Base-by-base conservation (phyloP, 805 yeast genomes). In the Metschnikowia aberdeeniae region DNA sequence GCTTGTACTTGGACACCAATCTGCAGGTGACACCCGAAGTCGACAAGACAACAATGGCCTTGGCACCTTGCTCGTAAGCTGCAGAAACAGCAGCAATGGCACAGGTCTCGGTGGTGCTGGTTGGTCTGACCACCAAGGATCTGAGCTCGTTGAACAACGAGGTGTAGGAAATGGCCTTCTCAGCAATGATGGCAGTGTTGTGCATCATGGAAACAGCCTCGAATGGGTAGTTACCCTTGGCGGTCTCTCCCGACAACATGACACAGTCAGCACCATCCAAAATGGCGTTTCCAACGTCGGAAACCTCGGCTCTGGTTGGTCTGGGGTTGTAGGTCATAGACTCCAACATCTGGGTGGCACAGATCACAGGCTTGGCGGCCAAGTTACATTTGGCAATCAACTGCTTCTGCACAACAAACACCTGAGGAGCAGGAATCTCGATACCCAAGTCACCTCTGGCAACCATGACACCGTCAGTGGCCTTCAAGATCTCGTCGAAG, bases 241-340 rank as follows among this genome's bases (percentile, higher is more conserved):
- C 99, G 62, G 99, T 93, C 79, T 93, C 99, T 71, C 99, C 99
- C 47, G 96, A 86, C 70, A 93, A 82, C 99, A 93, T 93, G 68
- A 93, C 98, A 86, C 99, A 93, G 78, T 93, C 99, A 64, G 98
- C 97, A 76, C 99, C 99, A 67, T 93, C 99, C 68, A 93, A 81
- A 58, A 93, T 87, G 61, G 99, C 99, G 75, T 93, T 93, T 76
- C 99, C 99, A 55, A 93, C 99, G 72, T 93, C 99, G 46, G 96
- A 85, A 51, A 93, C 99, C 78, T 93, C 99, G 59, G 99, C 99
- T 78, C 99, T 87, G 69, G 99, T 93, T 74, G 99, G 99, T 76
- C 99, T 86, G 72, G 99, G 99, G 86, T 93, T 93, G 77, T 86
- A 89, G 51, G 98, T 93, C 99, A 93, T 93, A 50, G 97, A 89